A percentile compares a stretch with the other conserved stretches of the same genome.
These are phyloP conservation scores for Nicotiana tabacum DNA, from an alignment of 257 asterid genomes.

Conservation along the genomic window DNA sequence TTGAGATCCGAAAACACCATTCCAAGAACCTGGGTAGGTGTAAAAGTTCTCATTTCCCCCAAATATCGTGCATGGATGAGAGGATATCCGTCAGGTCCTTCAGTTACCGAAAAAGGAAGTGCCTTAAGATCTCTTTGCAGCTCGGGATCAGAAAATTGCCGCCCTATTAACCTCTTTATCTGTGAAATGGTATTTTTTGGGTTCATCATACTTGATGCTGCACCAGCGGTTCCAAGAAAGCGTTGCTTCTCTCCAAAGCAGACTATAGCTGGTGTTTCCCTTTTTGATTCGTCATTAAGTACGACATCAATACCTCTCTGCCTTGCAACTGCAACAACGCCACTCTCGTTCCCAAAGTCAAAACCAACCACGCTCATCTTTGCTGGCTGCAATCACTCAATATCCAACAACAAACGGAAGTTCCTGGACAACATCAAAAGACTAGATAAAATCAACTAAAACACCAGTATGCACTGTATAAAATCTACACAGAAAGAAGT, in stretches of 20 bases:
- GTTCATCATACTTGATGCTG: conserved; percentile 94
- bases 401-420: not conserved
- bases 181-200: conserved; percentile 90
- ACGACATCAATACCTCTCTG: conserved; percentile 97
- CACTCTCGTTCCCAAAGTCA: conserved; percentile 90
- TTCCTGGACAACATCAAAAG: conserved; percentile 29
- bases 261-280: conserved; percentile 85
- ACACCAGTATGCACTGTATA: not conserved
- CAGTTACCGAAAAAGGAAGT: conserved; percentile 63
- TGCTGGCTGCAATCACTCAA: conserved; percentile 12
- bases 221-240: conserved; percentile 96
- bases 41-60: conserved; percentile 71
- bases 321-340: conserved; percentile 95
- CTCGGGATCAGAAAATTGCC: conserved; percentile 82
- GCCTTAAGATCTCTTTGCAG: conserved; percentile 75
- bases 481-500: not conserved
- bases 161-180: conserved; percentile 79
- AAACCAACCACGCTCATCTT: conserved; percentile 98
- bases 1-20: conserved; percentile 83
- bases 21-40: conserved; percentile 87
- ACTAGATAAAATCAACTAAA: not conserved
- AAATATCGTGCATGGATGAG: conserved; percentile 70
- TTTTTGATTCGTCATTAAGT: conserved; percentile 87
- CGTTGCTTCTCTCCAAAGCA: conserved; percentile 96
- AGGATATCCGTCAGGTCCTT: conserved; percentile 93